These are phyloP conservation scores for Botryotinia narcissicola DNA, from an alignment of 2,329 filamentous ascomycete genomes.

Conservation along the genomic window DNA sequence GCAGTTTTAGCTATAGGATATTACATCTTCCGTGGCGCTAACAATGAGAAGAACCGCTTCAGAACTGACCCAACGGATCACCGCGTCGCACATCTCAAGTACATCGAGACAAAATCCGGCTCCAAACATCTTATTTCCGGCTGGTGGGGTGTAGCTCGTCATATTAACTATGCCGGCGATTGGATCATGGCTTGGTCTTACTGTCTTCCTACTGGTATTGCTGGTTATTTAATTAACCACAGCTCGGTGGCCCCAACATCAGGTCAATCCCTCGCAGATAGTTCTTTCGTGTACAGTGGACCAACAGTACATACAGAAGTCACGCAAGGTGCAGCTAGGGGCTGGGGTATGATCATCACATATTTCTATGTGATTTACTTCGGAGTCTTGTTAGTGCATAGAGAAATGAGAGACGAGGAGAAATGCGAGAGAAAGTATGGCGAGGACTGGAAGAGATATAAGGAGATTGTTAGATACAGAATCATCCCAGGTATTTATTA, in stretches of 20 bases:
- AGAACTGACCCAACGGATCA: conserved; percentile 82
- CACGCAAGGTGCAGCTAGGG: conserved; percentile 68
- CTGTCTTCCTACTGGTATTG: conserved; percentile 78
- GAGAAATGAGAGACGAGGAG: conserved; percentile 82
- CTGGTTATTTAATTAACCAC: conserved; percentile 71
- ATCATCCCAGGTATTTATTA: conserved; percentile 82
- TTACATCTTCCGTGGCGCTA: conserved; percentile 88
- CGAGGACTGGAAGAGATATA: conserved; percentile 87
- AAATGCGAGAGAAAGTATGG: conserved; percentile 92
- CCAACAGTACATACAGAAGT: conserved; percentile 62
- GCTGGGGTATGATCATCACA: conserved; percentile 83
- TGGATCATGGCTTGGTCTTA: conserved; percentile 94
- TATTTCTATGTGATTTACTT: conserved; percentile 97
- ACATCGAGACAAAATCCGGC: conserved; percentile 79
- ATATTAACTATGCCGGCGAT: conserved; percentile 95
- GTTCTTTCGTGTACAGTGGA: conserved; percentile 50
- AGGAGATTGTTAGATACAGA: conserved; percentile 68
- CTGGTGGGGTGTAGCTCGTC: conserved; percentile 90
- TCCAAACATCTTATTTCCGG: conserved; percentile 79
- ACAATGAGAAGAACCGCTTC: conserved; percentile 94
- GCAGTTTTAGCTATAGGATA: conserved; percentile 72
- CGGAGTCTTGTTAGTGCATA: conserved; percentile 78
- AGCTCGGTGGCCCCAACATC: conserved; percentile 50
- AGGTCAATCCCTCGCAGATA: conserved; percentile 47
- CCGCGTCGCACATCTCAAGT: conserved; percentile 73